A percentile compares a stretch with the other conserved stretches of the same genome.
These are phyloP conservation scores for Populus davidiana DNA, from an alignment of 345 rosid genomes.

Conservation along the genomic window DNA sequence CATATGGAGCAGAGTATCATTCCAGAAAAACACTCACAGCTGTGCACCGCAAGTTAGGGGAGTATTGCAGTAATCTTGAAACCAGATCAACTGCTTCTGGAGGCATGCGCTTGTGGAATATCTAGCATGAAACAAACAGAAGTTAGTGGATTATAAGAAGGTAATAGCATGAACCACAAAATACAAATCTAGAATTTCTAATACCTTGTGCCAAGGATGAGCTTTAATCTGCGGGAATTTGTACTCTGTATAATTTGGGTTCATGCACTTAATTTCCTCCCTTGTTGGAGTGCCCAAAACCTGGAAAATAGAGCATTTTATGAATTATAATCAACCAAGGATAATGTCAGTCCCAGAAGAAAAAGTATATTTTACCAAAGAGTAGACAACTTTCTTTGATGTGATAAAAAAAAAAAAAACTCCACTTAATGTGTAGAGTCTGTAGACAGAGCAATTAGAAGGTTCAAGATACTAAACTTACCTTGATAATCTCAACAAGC, in stretches of 20 bases:
- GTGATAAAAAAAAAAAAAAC: not conserved
- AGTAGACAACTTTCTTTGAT: not conserved
- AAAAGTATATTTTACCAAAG: not conserved
- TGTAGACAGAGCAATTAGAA: not conserved
- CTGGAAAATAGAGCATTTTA: constrained; percentile 31
- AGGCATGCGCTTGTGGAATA: constrained; percentile 95
- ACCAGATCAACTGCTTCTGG: constrained; percentile 97
- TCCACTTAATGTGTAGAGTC: not conserved
- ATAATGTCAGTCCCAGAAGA: not conserved
- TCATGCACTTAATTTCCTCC: constrained; percentile 99
- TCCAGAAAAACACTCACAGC: constrained; percentile 57
- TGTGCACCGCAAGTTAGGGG: constrained; percentile 80
- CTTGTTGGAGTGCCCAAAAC: constrained; percentile 97
- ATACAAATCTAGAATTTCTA: not conserved
- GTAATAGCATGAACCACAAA: not conserved
- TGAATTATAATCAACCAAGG: constrained; percentile 3
- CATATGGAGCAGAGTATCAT: not conserved
- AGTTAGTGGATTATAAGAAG: not conserved
- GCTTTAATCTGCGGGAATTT: constrained; percentile 98
- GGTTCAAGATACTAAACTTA: constrained; percentile 21
- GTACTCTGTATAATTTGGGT: constrained; percentile 91
- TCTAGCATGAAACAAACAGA: constrained; percentile 34
- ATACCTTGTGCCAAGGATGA: constrained; percentile 99
- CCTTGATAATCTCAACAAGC: constrained; percentile 98
- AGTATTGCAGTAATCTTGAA: constrained; percentile 92